These are phyloP conservation scores for Trametes punicea DNA, from an alignment of 768 basidiomycete species.

Conservation along the genomic window DNA sequence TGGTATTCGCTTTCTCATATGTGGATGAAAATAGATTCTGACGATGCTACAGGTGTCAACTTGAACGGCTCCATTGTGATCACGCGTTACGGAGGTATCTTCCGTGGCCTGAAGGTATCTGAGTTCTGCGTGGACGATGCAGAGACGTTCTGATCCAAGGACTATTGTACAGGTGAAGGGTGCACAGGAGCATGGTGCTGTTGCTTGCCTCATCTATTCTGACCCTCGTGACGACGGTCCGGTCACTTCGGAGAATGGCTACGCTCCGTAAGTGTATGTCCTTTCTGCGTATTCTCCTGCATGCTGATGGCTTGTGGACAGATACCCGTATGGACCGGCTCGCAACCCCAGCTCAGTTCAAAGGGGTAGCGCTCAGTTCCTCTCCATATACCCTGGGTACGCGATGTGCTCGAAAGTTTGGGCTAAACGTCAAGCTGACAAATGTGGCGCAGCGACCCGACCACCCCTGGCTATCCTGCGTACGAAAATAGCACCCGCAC, in stretches of 20 bases:
- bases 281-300: neutral
- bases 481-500: conserved; percentile 75
- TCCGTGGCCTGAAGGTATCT: conserved; percentile 81
- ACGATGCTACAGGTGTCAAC: conserved; percentile 49
- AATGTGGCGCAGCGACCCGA: conserved; percentile 51
- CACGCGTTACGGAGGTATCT: conserved; percentile 69
- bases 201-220: conserved; percentile 75
- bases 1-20: conserved; percentile 5
- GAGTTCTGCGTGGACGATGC: neutral
- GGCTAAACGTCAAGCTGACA: neutral
- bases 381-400: conserved; percentile 52
- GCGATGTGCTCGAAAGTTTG: neutral
- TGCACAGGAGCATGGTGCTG: conserved; percentile 80
- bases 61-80: conserved; percentile 78
- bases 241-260: conserved; percentile 75
- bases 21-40: neutral
- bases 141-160: neutral
- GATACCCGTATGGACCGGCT: conserved; percentile 84
- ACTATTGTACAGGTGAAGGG: conserved; percentile 56
- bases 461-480: conserved; percentile 84
- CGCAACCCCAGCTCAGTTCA: conserved; percentile 82
- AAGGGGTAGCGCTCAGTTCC: conserved; percentile 76
- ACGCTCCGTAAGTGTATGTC: conserved; percentile 40
- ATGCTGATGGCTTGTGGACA: conserved; percentile 13
- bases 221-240: conserved; percentile 85